Evolutionary conservation across 257 asterid species (phyloP), one percentile per base, ranked within the genome.

Genomic region (Fraxinus anomala): DNA sequence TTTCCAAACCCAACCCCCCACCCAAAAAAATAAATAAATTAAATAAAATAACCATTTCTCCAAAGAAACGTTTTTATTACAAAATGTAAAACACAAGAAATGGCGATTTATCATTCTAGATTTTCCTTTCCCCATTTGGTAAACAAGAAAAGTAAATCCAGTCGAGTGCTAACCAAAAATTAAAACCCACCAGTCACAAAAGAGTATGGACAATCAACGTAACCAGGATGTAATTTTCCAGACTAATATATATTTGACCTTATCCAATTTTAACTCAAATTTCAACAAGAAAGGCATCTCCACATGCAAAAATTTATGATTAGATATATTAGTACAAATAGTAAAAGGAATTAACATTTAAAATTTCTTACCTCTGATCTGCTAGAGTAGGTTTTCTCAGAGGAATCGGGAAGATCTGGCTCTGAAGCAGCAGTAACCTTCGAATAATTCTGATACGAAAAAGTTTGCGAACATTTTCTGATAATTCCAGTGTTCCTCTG

Each of bases 391-490:
- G 49, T 33, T 39, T 79, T 81, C 69, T 72, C 80, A 19, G 44
- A 11, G 36, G 80, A 75, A 82, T 82, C 76, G 66, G 26, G 80
- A 36, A 24, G 80, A 80, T 72, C 59, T 13, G 91, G 87, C 82
- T 81, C 92, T 66, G 73, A 90, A 42, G 51, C 51, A 42, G 91
- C 82, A 12, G 97, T 92, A 61, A 89, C 92, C 75, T 80, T 86
- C 1, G 90, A 89, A 80, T 83, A 90, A 68, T 74, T 79, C 23
- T 85, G 87, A 68, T 76, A 77, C 34, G 84, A 49, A 70, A 75
- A 85, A 19, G 78, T 77, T 65, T 73, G 70, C 19, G 83, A 84
- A 72, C 77, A 82, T 49, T 82, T 84, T 67, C 78, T 76, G 73
- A 72, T 78, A 73, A 84, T 54, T 77, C 81, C 84, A 16, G 51